A percentile compares a stretch with the other conserved stretches of the same genome.
Evolutionary conservation across 1,284 basidiomycete species (phyloP).

Genomic region (Ceratobasidium theobromae): DNA sequence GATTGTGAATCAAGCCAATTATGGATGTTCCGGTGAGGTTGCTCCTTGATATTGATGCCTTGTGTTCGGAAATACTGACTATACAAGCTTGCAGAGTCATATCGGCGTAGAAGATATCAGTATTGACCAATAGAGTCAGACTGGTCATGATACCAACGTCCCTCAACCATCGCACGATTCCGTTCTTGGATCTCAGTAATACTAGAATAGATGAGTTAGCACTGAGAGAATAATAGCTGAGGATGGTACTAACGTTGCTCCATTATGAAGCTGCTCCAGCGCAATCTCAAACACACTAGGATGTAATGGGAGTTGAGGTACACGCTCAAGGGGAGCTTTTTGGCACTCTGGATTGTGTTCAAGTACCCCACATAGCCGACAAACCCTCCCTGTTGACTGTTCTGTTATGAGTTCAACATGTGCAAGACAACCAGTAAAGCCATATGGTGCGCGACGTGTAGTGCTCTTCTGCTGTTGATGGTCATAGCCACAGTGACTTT

Average conservation of each 20-base stretch:
- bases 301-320: constrained; percentile 43
- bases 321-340: constrained; percentile 34
- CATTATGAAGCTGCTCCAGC: constrained; percentile 40
- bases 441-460: constrained; percentile 24
- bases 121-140: constrained; percentile 32
- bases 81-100: constrained; percentile 39
- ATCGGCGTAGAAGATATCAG: constrained; percentile 33
- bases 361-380: constrained; percentile 38
- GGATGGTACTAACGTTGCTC: constrained; percentile 36
- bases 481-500: background rate
- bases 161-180: constrained; percentile 29
- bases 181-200: constrained; percentile 33
- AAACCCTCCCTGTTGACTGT: constrained; percentile 29
- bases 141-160: constrained; percentile 28
- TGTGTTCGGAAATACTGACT: constrained; percentile 35
- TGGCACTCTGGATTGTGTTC: constrained; percentile 41
- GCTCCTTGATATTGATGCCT: constrained; percentile 38
- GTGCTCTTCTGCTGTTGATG: background rate
- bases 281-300: constrained; percentile 42
- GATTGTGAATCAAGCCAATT: constrained; percentile 38
- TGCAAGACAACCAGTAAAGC: constrained; percentile 44
- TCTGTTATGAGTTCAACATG: constrained; percentile 42
- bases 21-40: constrained; percentile 39
- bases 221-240: background rate
- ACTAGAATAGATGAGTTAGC: constrained; percentile 6